Base-by-base conservation (phyloP, 1,284 basidiomycete genomes). In the Leccinum griseonigrum region DNA sequence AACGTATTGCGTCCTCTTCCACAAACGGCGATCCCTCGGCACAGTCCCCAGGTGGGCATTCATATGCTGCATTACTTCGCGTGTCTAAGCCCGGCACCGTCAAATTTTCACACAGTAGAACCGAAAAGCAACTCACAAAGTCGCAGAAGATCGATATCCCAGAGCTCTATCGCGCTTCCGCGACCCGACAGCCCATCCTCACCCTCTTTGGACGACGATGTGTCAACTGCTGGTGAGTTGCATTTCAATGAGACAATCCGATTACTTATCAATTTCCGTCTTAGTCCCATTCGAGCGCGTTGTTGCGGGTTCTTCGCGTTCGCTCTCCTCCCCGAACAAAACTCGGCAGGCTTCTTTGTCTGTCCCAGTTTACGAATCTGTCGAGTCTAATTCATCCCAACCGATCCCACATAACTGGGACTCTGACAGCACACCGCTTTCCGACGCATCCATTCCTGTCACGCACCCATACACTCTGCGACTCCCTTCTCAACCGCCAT, bases 1-100 rank as follows among this genome's bases (percentile, higher is more conserved):
- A 70, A 53, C 69, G 69, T 0, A 62, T 61, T 18, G 14, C 50
- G 50, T 69, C 69, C 2, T 66, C 67, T 40, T 48, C 70, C 10
- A 31, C 58, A 22, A 62, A 4, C 6, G 28, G 31, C 14, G 50
- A 32, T 40, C 55, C 56, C 34, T 60, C 53, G 22, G 22, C 48
- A 58, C 61, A 54, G 36, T 62, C 65, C 18, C 60, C 56, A 71
- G 68, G 71, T 71, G 59, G 59, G 66, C 52, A 43, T 67, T 65
- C 52, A 60, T 68, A 56, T 58, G 0, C 22, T 59, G 38, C 38
- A 43, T 59, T 36, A 4, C n/a, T 9, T 58, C 36, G 52, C 40
- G 11, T 52, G 16, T 58, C 66, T 62, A 40, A 68, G 61, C 54
- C 54, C 59, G 48, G 57, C 34, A 46, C 58, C 29, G 18, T 62